Percentiles rank a stretch among this genome's conserved stretches.
Conservation (phyloP, 225 moss, liverwort and hornwort species). For the Sphagnum tenellum region DNA sequence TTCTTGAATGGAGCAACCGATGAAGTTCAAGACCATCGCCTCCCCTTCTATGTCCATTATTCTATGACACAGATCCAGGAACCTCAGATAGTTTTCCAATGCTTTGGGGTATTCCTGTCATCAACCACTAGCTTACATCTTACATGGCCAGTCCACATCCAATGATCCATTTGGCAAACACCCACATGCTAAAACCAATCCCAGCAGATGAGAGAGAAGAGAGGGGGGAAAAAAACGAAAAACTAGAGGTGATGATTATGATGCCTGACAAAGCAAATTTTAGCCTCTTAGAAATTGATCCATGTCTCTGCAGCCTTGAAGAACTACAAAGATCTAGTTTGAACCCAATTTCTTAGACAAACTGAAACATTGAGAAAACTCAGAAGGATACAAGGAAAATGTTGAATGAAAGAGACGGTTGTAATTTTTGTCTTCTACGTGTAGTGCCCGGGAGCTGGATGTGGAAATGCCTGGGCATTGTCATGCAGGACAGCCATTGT, state of each 20-base stretch:
- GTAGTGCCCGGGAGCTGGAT: too few relatives aligned
- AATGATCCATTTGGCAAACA: too few relatives aligned
- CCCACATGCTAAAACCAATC: too few relatives aligned
- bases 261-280: too few relatives aligned
- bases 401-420: background rate
- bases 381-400: background rate
- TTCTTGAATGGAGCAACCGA: slow-evolving; percentile 84
- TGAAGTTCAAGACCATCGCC: slow-evolving; percentile 62
- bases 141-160: too few relatives aligned
- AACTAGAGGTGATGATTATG: too few relatives aligned
- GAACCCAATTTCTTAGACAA: background rate
- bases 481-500: slow-evolving; percentile 81
- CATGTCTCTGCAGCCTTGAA: background rate
- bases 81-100: slow-evolving; percentile 46
- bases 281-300: background rate
- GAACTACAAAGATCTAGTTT: background rate
- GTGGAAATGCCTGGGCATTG: slow-evolving; percentile 56
- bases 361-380: background rate
- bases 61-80: slow-evolving; percentile 46
- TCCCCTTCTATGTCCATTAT: slow-evolving; percentile 54
- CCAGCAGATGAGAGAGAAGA: too few relatives aligned
- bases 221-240: too few relatives aligned
- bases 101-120: slow-evolving; percentile 62
- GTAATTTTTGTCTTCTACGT: too few relatives aligned
- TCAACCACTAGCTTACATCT: background rate